Conservation (phyloP, 148 eudicot species). For the Cornus suecica region DNA sequence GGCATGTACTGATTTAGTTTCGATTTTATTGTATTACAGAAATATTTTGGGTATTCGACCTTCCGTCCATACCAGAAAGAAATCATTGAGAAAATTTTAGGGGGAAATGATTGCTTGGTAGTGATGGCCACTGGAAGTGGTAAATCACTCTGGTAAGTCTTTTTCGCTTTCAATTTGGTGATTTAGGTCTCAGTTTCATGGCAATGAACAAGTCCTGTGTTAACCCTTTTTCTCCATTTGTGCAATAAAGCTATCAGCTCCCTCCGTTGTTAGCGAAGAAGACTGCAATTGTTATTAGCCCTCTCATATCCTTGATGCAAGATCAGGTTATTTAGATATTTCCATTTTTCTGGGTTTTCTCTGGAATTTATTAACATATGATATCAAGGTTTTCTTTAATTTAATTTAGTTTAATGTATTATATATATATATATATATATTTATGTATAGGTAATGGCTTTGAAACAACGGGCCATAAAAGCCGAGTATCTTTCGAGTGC, state of each 20-base stretch:
- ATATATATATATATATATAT: too few relatives aligned
- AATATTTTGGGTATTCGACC: slow-evolving; percentile 57
- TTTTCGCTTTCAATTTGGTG: background rate
- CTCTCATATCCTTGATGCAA: slow-evolving; percentile 82
- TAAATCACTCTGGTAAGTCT: slow-evolving; percentile 68
- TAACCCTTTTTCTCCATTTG: slow-evolving; percentile 12
- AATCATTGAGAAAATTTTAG: slow-evolving; percentile 56
- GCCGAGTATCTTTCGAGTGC: slow-evolving; percentile 71
- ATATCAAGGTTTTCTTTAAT: too few relatives aligned
- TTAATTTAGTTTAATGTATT: too few relatives aligned
- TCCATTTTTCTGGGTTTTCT: background rate
- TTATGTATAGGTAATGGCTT: slow-evolving; percentile 67
- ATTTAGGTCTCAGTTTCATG: background rate
- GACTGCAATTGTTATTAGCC: slow-evolving; percentile 79
- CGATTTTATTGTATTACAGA: slow-evolving; percentile 31
- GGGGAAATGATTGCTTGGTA: slow-evolving; percentile 65
- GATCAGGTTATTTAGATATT: slow-evolving; percentile 58
- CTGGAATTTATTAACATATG: background rate
- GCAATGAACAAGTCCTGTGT: slow-evolving; percentile 4
- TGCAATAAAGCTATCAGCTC: slow-evolving; percentile 69
- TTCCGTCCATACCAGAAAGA: slow-evolving; percentile 74
- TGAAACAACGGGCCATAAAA: slow-evolving; percentile 66
- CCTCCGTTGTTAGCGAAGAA: slow-evolving; percentile 64
- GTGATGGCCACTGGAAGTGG: slow-evolving; percentile 93
- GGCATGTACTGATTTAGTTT: background rate